Conservation (phyloP, 164 flowering plant species). For the Amborella trichopoda region DNA sequence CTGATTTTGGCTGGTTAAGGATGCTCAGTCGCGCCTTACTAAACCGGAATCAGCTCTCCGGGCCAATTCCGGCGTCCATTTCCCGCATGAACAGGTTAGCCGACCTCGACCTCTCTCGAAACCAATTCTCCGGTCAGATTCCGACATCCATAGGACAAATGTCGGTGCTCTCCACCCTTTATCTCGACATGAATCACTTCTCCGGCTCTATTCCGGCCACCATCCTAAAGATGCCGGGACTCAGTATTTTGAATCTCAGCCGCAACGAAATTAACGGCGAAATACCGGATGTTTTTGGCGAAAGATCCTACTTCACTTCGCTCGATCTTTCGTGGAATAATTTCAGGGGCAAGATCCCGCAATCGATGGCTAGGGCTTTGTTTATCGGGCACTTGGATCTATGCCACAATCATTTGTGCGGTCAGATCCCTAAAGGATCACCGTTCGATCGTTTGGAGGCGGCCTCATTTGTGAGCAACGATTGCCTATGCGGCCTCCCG, state of each 20-base stretch:
- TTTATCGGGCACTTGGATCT: slow-evolving; percentile 81
- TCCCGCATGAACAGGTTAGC: slow-evolving; percentile 54
- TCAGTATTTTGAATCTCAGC: slow-evolving; percentile 64
- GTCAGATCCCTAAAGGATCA: slow-evolving; percentile 55
- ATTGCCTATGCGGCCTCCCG: slow-evolving; percentile 89
- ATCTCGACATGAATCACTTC: slow-evolving; percentile 49
- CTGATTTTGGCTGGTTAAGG: slow-evolving; percentile 29
- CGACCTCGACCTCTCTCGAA: slow-evolving; percentile 61
- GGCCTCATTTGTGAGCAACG: slow-evolving; percentile 58
- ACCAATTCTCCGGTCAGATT: slow-evolving; percentile 42
- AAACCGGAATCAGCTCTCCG: slow-evolving; percentile 39
- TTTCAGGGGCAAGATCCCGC: slow-evolving; percentile 52
- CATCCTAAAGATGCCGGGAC: slow-evolving; percentile 27
- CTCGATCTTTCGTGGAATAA: slow-evolving; percentile 59
- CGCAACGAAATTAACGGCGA: slow-evolving; percentile 42
- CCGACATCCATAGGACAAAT: slow-evolving; percentile 49
- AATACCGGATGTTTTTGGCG: slow-evolving; percentile 66
- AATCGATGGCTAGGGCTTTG: slow-evolving; percentile 36
- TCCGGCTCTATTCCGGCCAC: slow-evolving; percentile 51
- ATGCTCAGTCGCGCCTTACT: slow-evolving; percentile 79
- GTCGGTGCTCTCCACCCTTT: slow-evolving; percentile 61
- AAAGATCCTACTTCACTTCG: slow-evolving; percentile 54
- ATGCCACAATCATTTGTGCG: slow-evolving; percentile 79
- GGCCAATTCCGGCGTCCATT: slow-evolving; percentile 49
- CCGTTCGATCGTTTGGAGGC: slow-evolving; percentile 81